Evolutionary conservation across 352 stramenopile genomes (phyloP).

Genomic region (Globisporangium cederbergense): DNA sequence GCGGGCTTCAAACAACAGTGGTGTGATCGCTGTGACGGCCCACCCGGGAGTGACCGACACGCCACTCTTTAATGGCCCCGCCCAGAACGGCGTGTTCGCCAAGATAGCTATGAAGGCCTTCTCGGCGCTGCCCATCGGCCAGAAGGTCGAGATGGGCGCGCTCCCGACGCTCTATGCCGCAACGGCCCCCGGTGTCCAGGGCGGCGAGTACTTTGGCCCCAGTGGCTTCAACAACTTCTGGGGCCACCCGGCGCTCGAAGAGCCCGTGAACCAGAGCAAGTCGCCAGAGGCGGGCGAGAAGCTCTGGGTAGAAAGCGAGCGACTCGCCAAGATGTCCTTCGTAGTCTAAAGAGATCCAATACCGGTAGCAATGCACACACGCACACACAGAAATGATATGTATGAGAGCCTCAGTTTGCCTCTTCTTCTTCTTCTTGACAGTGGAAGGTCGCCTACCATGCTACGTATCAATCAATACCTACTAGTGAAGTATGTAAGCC

Average conservation of each 20-base stretch:
- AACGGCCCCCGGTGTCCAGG: slow-evolving; percentile 21
- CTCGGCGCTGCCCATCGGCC: slow-evolving; percentile 31
- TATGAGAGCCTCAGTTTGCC: too few relatives aligned
- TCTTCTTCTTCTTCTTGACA: too few relatives aligned
- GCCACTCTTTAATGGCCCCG: slow-evolving; percentile 25
- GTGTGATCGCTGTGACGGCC: slow-evolving; percentile 20
- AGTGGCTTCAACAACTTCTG: slow-evolving; percentile 22
- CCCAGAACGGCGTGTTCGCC: slow-evolving; percentile 24
- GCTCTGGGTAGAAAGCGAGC: slow-evolving; percentile 43
- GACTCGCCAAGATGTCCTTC: slow-evolving; percentile 28
- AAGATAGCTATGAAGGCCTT: slow-evolving; percentile 28
- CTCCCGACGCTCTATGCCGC: slow-evolving; percentile 43
- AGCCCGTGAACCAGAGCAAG: slow-evolving; percentile 24
- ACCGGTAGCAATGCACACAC: neutral
- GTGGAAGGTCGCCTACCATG: too few relatives aligned
- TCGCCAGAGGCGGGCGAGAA: slow-evolving; percentile 26
- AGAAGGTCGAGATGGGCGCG: slow-evolving; percentile 40
- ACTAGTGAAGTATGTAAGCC: too few relatives aligned
- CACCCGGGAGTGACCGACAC: slow-evolving; percentile 37
- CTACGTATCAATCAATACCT: too few relatives aligned
- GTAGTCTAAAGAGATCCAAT: slow-evolving; percentile 16
- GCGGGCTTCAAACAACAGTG: slow-evolving; percentile 18
- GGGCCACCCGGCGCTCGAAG: slow-evolving; percentile 36
- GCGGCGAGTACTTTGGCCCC: slow-evolving; percentile 33
- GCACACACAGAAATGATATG: neutral